Percentiles rank a stretch among this genome's conserved stretches.
These are phyloP conservation scores for Umbellularia californica DNA, from an alignment of 164 flowering plant genomes.

Conservation along the genomic window DNA sequence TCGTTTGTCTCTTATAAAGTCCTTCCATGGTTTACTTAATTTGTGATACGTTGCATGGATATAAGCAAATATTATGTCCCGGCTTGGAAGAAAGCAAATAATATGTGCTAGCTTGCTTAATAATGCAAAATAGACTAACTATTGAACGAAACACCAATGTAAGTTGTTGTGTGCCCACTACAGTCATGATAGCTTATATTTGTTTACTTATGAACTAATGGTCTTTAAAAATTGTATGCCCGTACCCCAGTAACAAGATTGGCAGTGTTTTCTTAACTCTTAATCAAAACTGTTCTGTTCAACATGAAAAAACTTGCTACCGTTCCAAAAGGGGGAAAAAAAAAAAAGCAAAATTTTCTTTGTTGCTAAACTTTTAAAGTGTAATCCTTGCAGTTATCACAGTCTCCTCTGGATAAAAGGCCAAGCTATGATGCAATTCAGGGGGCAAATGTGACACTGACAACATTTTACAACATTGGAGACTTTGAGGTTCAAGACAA, in stretches of 20 bases:
- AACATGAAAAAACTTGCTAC: too few species aligned
- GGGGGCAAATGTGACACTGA: conserved; percentile 81
- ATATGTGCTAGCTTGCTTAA: background rate
- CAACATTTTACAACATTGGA: conserved; percentile 91
- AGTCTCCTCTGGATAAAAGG: conserved; percentile 68
- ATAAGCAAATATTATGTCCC: too few species aligned
- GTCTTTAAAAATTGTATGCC: too few species aligned
- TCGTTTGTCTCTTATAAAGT: too few species aligned
- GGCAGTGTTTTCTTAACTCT: background rate
- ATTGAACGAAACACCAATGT: background rate
- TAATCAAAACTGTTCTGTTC: background rate
- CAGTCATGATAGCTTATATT: background rate
- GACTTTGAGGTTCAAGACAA: conserved; percentile 93
- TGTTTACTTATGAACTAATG: background rate
- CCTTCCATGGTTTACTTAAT: too few species aligned
- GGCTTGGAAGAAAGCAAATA: background rate
- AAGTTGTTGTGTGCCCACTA: background rate
- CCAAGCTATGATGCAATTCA: conserved; percentile 86
- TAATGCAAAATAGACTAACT: background rate
- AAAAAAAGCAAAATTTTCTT: background rate
- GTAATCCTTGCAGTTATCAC: conserved; percentile 64
- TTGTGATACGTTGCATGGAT: too few species aligned
- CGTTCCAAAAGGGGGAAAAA: too few species aligned
- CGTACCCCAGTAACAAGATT: background rate
- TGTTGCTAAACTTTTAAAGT: background rate